Conservation (phyloP, 164 flowering plant genomes). For the Magnolia officinalis region DNA sequence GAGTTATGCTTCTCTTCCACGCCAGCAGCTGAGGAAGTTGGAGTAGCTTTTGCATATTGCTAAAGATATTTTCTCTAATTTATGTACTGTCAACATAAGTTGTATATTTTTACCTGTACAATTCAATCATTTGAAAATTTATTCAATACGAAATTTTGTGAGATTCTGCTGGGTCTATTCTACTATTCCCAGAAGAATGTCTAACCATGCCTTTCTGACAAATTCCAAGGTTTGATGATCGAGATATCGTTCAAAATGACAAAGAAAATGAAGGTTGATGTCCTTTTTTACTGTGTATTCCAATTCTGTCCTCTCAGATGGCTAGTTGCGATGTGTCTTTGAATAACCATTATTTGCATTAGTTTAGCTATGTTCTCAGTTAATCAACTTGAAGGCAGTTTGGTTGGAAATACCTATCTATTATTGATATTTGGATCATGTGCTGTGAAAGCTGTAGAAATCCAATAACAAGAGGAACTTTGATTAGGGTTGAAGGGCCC, state of each 20-base stretch:
- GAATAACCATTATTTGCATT: not conserved
- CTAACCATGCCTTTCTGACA: not conserved
- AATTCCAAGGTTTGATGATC: not conserved
- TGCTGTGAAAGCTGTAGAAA: too few species aligned
- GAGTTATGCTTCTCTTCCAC: conserved; percentile 23
- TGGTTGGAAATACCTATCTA: too few species aligned
- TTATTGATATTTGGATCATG: too few species aligned
- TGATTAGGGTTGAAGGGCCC: too few species aligned
- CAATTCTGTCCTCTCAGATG: not conserved
- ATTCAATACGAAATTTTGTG: conserved; percentile 12
- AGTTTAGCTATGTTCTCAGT: too few species aligned
- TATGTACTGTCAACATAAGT: not conserved
- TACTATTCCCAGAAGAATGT: not conserved
- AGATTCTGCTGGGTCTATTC: not conserved
- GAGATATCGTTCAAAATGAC: not conserved
- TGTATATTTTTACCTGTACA: conserved; percentile 5
- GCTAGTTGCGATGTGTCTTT: not conserved
- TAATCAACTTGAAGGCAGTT: too few species aligned
- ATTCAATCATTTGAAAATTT: not conserved
- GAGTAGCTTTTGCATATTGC: conserved; percentile 29
- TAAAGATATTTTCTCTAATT: conserved; percentile 7
- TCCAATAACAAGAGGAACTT: too few species aligned
- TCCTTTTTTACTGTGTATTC: not conserved
- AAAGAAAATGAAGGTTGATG: not conserved
- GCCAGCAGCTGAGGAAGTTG: conserved; percentile 25